Evolutionary conservation across 2,329 filamentous ascomycete genomes (phyloP), one percentile per base, ranked within the genome.

Genomic region (Elsinoe arachidis): DNA sequence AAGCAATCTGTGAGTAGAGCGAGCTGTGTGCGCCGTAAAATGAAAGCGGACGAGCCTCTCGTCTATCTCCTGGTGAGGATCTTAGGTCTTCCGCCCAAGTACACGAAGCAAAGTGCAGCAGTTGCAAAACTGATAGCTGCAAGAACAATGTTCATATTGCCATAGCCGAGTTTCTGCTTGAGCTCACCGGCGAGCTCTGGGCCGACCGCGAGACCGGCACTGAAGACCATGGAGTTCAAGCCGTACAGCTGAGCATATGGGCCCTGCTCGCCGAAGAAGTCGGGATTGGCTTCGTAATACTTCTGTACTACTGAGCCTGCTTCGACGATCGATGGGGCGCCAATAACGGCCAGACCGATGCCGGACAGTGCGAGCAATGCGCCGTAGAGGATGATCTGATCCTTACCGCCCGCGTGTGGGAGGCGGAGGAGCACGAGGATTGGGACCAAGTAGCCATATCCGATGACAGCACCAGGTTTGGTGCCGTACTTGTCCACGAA

Each of bases 231-330:
- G n/a, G 78, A 81, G 63, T 81, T 84, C 59, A 86, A 71, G 2
- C 80, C 82, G 65, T 85, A 87, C 0, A 86, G 72, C 67, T 86
- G 84, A 1, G 82, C 83, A 64, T 85, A 85, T 0, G 83, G 82
- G 0, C 80, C 79, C 3, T 78, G 72, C 1, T 72, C 68, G 0
- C 80, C 79, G 61, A 84, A 85, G 53, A 80, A 71, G 0, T 74
- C 75, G 1, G 73, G 73, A 57, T 84, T 85, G 1, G 76, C 76
- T 46, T 76, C 72, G 59, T 81, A 75, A 63, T 81, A 84, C 41
- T 73, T 75, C 60, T 80, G 76, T 1, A 84, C 74, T 0, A 84
- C 73, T 10, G 72, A 69, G 4, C 79, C 79, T 1, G 79, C 74
- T 66, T 85, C 82, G 15, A 84, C 81, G 7, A 84, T 74, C 9